These are phyloP conservation scores for Penicillium turbatum DNA, from an alignment of 495 filamentous ascomycete genomes.

Conservation along the genomic window DNA sequence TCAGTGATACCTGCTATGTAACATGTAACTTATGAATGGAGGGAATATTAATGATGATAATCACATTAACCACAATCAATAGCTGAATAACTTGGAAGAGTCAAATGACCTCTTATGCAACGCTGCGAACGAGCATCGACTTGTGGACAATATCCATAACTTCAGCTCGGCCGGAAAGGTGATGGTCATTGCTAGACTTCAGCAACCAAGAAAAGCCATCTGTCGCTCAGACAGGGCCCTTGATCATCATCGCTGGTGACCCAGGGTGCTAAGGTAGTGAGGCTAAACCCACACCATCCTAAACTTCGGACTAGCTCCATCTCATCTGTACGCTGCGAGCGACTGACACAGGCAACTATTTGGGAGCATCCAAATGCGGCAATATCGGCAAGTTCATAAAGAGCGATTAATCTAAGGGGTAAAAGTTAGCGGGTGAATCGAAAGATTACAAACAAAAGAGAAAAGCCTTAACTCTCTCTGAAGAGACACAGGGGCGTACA, in stretches of 20 bases:
- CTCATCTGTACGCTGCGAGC: constrained; percentile 53
- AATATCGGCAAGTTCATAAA: constrained; percentile 77
- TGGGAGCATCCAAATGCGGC: constrained; percentile 67
- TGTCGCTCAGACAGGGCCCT: constrained; percentile 56
- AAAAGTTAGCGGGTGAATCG: not conserved
- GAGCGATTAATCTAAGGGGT: constrained; percentile 66
- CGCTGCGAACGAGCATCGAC: not conserved
- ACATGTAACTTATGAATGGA: not conserved
- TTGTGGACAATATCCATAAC: not conserved
- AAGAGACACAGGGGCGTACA: constrained; percentile 23
- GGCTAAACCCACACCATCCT: constrained; percentile 88
- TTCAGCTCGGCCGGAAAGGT: not conserved
- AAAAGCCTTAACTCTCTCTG: not conserved
- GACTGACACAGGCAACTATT: constrained; percentile 76
- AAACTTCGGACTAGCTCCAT: constrained; percentile 70
- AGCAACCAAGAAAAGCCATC: constrained; percentile 84
- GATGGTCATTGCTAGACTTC: constrained; percentile 52
- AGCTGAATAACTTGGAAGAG: not conserved
- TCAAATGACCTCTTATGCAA: not conserved
- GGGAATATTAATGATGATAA: not conserved
- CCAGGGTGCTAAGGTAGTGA: constrained; percentile 75
- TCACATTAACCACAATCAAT: not conserved
- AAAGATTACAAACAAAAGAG: not conserved
- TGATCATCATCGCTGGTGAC: constrained; percentile 35
- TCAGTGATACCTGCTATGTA: too few species aligned